These are phyloP conservation scores for Russula emetica DNA, from an alignment of 768 basidiomycete genomes.

Conservation along the genomic window DNA sequence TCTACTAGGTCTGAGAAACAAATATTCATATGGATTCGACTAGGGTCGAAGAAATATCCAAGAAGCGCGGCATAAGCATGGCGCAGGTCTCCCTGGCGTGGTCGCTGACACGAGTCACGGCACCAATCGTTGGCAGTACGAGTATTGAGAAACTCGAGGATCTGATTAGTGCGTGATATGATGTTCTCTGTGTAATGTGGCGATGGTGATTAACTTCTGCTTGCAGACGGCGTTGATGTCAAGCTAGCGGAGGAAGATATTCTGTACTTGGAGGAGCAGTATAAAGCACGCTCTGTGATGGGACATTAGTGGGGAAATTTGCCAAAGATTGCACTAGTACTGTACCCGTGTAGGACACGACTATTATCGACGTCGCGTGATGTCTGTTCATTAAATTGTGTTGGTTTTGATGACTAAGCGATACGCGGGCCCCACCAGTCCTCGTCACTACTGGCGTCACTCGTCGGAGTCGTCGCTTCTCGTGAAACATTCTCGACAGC, in stretches of 20 bases:
- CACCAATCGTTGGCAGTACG: conserved; percentile 23
- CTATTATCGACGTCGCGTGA: too few species aligned
- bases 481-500: not conserved
- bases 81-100: conserved; percentile 43
- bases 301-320: not conserved
- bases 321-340: not conserved
- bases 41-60: conserved; percentile 42
- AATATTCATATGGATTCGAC: not conserved
- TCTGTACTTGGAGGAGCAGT: conserved; percentile 23
- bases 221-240: conserved; percentile 15
- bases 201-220: not conserved
- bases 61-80: conserved; percentile 39
- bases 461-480: not conserved
- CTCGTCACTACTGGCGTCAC: too few species aligned
- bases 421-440: too few species aligned
- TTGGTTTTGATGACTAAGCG: conserved; percentile 11
- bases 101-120: conserved; percentile 15
- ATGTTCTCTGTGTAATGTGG: not conserved
- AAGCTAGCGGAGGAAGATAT: conserved; percentile 22
- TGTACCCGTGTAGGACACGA: too few species aligned
- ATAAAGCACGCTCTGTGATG: conserved; percentile 23
- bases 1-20: not conserved
- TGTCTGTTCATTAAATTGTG: too few species aligned
- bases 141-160: conserved; percentile 25
- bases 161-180: conserved; percentile 18